A percentile compares a stretch with the other conserved stretches of the same genome.
These are phyloP conservation scores for Melampsora occidentalis DNA, from an alignment of 1,284 basidiomycete species.

Conservation along the genomic window DNA sequence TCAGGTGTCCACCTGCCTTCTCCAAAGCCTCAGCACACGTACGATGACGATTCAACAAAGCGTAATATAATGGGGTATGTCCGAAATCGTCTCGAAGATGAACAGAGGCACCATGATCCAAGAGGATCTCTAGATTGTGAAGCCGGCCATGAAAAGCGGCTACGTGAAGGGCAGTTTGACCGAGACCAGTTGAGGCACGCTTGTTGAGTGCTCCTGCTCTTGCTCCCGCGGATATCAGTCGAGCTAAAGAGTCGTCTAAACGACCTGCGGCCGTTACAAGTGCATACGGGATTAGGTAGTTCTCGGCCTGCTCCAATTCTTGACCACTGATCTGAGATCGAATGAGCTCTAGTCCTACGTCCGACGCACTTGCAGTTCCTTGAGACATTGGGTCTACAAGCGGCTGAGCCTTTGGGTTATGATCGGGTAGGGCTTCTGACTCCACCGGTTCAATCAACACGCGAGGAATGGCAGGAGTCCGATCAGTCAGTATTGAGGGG, in stretches of 20 bases:
- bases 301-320: conserved; percentile 25
- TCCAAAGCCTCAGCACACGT: conserved; percentile 48
- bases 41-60: conserved; percentile 49
- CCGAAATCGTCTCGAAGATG: conserved; percentile 73
- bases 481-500: neutral
- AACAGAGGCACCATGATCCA: conserved; percentile 78
- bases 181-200: conserved; percentile 48
- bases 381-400: neutral
- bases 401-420: neutral
- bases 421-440: neutral
- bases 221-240: neutral
- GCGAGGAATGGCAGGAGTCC: neutral
- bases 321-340: conserved; percentile 17
- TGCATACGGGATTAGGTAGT: conserved; percentile 17
- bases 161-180: conserved; percentile 73
- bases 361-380: neutral
- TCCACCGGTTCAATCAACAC: no score
- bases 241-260: conserved; percentile 10
- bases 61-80: conserved; percentile 65
- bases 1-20: conserved; percentile 51
- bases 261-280: conserved; percentile 19
- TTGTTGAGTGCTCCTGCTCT: conserved; percentile 28
- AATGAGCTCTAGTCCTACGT: conserved; percentile 23
- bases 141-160: conserved; percentile 70
- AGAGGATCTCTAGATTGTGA: conserved; percentile 62